These are phyloP conservation scores for Pharus latifolius DNA, from an alignment of 176 grass and related monocot genomes.

Conservation along the genomic window DNA sequence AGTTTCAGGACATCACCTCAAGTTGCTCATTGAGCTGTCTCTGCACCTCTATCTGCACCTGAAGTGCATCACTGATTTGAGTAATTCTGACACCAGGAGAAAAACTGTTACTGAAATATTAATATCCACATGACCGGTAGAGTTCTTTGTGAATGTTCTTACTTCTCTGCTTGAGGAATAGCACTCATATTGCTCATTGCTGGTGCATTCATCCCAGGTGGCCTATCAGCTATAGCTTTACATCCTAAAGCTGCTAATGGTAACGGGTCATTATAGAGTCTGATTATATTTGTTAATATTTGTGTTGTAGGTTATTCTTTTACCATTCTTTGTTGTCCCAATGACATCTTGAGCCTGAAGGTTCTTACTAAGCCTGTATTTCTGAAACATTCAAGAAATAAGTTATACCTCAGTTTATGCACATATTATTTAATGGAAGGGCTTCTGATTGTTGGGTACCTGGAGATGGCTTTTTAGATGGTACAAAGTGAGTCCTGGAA, in stretches of 20 bases:
- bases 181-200: constrained; percentile 39
- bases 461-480: constrained; percentile 98
- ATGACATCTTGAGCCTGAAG: constrained; percentile 69
- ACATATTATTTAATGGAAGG: constrained; percentile 3
- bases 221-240: constrained; percentile 29
- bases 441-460: constrained; percentile 40
- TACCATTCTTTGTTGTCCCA: constrained; percentile 58
- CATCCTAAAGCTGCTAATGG: constrained; percentile 42
- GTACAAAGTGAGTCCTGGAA: constrained; percentile 94
- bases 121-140: constrained; percentile 4
- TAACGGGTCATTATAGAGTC: constrained; percentile 3
- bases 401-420: constrained; percentile 4
- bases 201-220: constrained; percentile 25
- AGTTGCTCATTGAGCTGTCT: constrained; percentile 85
- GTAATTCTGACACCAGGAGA: constrained; percentile 52
- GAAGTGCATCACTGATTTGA: constrained; percentile 82
- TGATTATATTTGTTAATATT: constrained; percentile 10
- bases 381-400: constrained; percentile 46
- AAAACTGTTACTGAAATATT: constrained; percentile 24
- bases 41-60: constrained; percentile 94
- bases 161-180: constrained; percentile 70
- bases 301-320: constrained; percentile 1
- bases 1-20: constrained; percentile 47
- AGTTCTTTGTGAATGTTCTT: constrained; percentile 32
- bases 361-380: constrained; percentile 94